Evolutionary conservation across 2,329 filamentous ascomycete genomes (phyloP), one percentile per base, ranked within the genome.

Genomic region (Podosphaera aphanis): DNA sequence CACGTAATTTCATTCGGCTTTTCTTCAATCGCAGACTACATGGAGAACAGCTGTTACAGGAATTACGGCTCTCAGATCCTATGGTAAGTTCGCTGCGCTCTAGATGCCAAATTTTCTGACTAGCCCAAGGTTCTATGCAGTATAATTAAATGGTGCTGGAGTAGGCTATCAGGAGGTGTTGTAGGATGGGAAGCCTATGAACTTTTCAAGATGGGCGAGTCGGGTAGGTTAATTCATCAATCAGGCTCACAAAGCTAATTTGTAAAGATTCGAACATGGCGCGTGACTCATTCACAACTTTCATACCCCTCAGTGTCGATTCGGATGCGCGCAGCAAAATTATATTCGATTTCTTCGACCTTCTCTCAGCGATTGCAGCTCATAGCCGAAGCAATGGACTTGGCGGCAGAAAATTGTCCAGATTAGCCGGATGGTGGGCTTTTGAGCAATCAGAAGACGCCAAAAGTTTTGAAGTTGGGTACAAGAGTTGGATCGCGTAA

Each of bases 61-160:
- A 98, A 64, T 67, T 98, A 54, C 82, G 86, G 51, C 77, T 98
- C 66, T 83, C 82, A 21, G 88, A 94, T 62, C 85, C 88, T 48
- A 84, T 93, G 79, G 88, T 94, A 69, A 53, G 74, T 56, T 50
- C 46, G 42, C 48, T 21, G 41, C 45, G 42, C 42, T 43, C 37
- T 2, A 33, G 33, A 38, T 47, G 52, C 11, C 47, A 44, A 48
- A 23, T 31, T 21, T 20, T 48, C 48, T 62, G 56, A 62, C 44
- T 43, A 43, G 18, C 27, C 35, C 25, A 51, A 93, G 84, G 85
- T 93, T 47, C 73, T 98, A 46, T 86, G 85, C 52, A 90, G 86
- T 56, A 85, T 94, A 37, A 70, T 90, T 52, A 98, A 95, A 67
- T 98, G 90, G 90, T 95, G 88, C 62, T 98, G 90, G 90, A 86